A percentile compares a stretch with the other conserved stretches of the same genome.
These are phyloP conservation scores for Fragilaria crotonensis DNA, from an alignment of 108 stramenopile species.

Conservation along the genomic window DNA sequence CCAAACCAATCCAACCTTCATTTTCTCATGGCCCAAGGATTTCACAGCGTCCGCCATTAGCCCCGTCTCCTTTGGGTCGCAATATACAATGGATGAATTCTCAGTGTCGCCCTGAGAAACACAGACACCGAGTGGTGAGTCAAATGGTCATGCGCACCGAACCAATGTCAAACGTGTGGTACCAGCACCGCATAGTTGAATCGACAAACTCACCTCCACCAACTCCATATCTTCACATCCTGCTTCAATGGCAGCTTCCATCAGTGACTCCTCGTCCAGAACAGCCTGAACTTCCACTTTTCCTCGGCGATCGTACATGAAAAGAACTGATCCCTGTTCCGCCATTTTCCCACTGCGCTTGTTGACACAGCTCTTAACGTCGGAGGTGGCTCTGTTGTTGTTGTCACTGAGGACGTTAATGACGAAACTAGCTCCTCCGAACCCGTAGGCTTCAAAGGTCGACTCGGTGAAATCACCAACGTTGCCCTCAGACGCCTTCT, in stretches of 20 bases:
- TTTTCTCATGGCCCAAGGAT: conserved; percentile 46
- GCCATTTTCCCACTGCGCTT: conserved; percentile 81
- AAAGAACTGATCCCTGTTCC: conserved; percentile 75
- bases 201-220: conserved; percentile 12
- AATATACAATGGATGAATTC: conserved; percentile 61
- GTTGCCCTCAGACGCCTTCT: conserved; percentile 72
- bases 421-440: conserved; percentile 60
- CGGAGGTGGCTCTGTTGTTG: conserved; percentile 72
- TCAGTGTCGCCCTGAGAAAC: conserved; percentile 45
- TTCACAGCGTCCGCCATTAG: conserved; percentile 67
- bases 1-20: conserved; percentile 60
- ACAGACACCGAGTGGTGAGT: background rate
- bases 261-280: conserved; percentile 58
- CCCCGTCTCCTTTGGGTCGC: conserved; percentile 70
- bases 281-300: conserved; percentile 54
- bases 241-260: conserved; percentile 79
- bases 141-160: background rate
- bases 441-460: conserved; percentile 73
- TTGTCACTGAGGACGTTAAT: conserved; percentile 85
- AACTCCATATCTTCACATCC: conserved; percentile 77
- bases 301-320: conserved; percentile 82
- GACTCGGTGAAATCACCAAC: conserved; percentile 73
- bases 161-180: background rate
- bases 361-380: conserved; percentile 62
- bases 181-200: background rate